Percentiles rank a stretch among this genome's conserved stretches.
Evolutionary conservation across 805 yeast genomes (phyloP).

Genomic region (Ogataea siamensis): DNA sequence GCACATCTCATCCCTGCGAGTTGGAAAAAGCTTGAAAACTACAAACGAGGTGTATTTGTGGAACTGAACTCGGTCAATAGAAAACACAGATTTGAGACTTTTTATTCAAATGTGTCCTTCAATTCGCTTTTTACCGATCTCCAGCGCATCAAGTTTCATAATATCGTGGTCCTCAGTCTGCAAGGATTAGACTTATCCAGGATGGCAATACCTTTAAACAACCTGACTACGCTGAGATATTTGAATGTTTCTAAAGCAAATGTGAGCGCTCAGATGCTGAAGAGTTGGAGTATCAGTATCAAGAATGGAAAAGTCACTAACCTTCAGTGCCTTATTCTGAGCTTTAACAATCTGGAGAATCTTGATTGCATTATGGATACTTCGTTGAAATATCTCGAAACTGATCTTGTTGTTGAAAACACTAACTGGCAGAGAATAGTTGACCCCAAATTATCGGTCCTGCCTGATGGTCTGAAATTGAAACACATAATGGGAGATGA

Average conservation of each 20-base stretch:
- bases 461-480: conserved; percentile 7
- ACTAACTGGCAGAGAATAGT: not conserved
- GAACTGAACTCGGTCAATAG: conserved; percentile 16
- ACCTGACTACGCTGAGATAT: conserved; percentile 15
- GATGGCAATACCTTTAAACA: conserved; percentile 5
- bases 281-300: conserved; percentile 28
- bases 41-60: conserved; percentile 20
- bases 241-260: conserved; percentile 23
- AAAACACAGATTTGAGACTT: conserved; percentile 37
- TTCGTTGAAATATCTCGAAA: conserved; percentile 1
- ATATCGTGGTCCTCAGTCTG: conserved; percentile 22
- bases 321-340: conserved; percentile 21
- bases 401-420: conserved; percentile 1
- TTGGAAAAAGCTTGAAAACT: conserved; percentile 15
- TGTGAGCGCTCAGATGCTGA: conserved; percentile 22
- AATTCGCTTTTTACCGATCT: conserved; percentile 15
- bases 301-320: conserved; percentile 25
- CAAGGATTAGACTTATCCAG: conserved; percentile 14
- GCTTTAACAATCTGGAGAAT: conserved; percentile 12
- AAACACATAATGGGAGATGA: not conserved
- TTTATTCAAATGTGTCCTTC: conserved; percentile 28
- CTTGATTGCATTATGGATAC: conserved; percentile 11
- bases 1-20: conserved; percentile 23
- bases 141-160: conserved; percentile 8
- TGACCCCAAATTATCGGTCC: not conserved